Evolutionary conservation across 2,329 filamentous ascomycete species (phyloP).

Genomic region (Sclerotinia spermophila): DNA sequence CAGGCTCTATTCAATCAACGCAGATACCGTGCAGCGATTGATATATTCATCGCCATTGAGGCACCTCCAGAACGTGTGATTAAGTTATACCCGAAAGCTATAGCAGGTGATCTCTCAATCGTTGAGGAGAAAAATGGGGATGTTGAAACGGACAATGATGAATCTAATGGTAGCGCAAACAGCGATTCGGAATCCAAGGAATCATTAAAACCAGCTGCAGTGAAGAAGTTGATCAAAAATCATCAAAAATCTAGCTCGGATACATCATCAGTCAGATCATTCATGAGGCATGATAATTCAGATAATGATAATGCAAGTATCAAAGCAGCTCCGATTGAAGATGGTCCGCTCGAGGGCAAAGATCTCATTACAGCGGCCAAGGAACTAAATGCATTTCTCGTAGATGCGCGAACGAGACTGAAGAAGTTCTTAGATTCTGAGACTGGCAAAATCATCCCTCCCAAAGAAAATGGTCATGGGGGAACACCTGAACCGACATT

Average conservation of each 20-base stretch:
- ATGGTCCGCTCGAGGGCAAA: constrained; percentile 67
- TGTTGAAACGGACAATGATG: constrained; percentile 41
- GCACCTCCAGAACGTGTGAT: constrained; percentile 88
- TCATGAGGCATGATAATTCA: constrained; percentile 47
- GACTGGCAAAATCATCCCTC: constrained; percentile 57
- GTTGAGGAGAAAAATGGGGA: constrained; percentile 49
- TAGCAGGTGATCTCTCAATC: constrained; percentile 75
- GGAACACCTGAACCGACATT: constrained; percentile 49
- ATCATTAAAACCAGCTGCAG: constrained; percentile 38
- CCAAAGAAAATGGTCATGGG: constrained; percentile 40
- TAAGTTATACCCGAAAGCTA: constrained; percentile 74
- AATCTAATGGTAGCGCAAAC: constrained; percentile 41
- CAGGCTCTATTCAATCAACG: constrained; percentile 76
- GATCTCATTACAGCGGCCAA: constrained; percentile 78
- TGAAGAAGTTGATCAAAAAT: constrained; percentile 42
- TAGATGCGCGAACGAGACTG: constrained; percentile 70
- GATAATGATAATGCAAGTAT: constrained; percentile 55
- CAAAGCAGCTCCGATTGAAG: constrained; percentile 45
- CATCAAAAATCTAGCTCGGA: constrained; percentile 41
- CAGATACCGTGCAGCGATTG: constrained; percentile 81
- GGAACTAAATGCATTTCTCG: constrained; percentile 82
- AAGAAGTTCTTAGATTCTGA: constrained; percentile 60
- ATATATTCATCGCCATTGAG: constrained; percentile 79
- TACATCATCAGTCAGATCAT: constrained; percentile 56
- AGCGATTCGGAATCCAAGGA: constrained; percentile 38